phyloP scores from a whole-genome alignment of 371 early-diverging fungal species.

The Basidiobolus heterosporus region DNA sequence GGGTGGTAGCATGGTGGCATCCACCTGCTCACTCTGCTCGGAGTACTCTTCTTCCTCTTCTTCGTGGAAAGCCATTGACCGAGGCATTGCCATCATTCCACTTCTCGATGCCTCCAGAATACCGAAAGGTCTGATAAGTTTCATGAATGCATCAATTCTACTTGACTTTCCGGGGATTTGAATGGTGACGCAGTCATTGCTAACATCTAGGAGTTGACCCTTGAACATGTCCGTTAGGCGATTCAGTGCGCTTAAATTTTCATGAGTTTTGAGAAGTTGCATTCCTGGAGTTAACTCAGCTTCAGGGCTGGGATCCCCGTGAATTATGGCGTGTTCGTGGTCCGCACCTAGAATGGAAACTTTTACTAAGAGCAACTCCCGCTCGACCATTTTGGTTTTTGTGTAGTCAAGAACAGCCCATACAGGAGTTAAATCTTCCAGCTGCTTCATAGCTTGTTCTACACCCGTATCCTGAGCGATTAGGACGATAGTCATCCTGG shows the following conservation, averaged over 20 bases:
- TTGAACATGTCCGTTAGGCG: constrained; percentile 70
- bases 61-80: constrained; percentile 58
- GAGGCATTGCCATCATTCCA: constrained; percentile 88
- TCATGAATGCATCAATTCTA: constrained; percentile 76
- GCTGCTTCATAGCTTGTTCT: constrained; percentile 82
- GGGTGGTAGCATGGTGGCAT: constrained; percentile 80
- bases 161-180: constrained; percentile 75
- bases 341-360: constrained; percentile 74
- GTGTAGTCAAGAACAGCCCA: constrained; percentile 95
- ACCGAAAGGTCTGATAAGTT: constrained; percentile 79
- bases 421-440: constrained; percentile 89
- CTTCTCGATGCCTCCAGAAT: constrained; percentile 78
- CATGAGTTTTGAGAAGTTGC: not conserved
- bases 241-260: constrained; percentile 20
- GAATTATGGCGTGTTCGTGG: constrained; percentile 30
- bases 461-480: constrained; percentile 68
- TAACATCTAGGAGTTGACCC: constrained; percentile 76
- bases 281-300: not conserved
- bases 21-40: constrained; percentile 27
- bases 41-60: constrained; percentile 30
- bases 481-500: constrained; percentile 87
- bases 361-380: constrained; percentile 82
- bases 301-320: not conserved
- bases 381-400: constrained; percentile 59
- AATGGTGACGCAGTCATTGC: constrained; percentile 56